Base-by-base conservation (phyloP, 805 yeast species). In the Kockiozyma suomiensis region DNA sequence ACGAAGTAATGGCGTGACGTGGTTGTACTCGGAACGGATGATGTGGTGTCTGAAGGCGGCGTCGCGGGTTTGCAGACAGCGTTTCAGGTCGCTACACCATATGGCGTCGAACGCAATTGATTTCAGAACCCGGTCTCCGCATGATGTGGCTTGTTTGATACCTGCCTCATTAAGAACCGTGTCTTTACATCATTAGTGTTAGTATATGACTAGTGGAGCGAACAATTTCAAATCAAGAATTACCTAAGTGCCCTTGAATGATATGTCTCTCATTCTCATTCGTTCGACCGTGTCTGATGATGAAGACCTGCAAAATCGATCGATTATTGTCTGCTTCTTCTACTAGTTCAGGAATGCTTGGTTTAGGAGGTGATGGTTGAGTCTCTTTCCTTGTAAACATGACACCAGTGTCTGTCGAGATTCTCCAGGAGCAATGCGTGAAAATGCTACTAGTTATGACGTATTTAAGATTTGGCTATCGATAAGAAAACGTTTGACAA, bases 11-110 rank as follows among this genome's bases (percentile, higher is more conserved):
- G 47, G 38, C 6, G 58, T 57, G 6, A 23, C 41, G 32, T 53
- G 58, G 32, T 43, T 52, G 12, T 33, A 51, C 17, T 49, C 45
- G 28, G 21, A 23, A 10, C 62, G 65, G 6, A 61, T 38, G 5
- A 50, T 21, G 33, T 57, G 61, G 15, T 38, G 2, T 17, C 30
- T 13, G 32, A 61, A 56, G 4, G 61, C 62, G 23, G 28, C 28
- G 48, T 61, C 61, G 33, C 65, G 48, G 19, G 65, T 61, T 33
- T 61, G 65, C 6, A 57, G 15, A 23, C 65, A 61, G 21, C 65
- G 57, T 21, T 21, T 43, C 21, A 58, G 40, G 28, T 61, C 65
- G 32, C 61, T 56, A 19, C 42, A 49, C 65, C 65, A 61, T 12
- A 61, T 54, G n/a, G 61, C 40, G 37, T 56, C 56, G 40, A 61